phyloP scores from a whole-genome alignment of 1,284 basidiomycete species.

The Xerocomus minutiporus region DNA sequence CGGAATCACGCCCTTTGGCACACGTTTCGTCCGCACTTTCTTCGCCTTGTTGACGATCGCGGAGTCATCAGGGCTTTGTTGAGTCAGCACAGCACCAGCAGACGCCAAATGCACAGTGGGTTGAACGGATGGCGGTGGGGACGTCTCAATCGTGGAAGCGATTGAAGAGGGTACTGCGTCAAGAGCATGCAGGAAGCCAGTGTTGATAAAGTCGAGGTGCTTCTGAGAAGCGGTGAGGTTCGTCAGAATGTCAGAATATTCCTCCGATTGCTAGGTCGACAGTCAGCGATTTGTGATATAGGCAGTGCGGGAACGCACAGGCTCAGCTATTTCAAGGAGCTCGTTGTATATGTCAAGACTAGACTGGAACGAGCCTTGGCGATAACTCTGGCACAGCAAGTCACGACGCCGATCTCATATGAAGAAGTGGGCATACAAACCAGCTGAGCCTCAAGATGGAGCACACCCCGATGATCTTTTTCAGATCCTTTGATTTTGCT shows the following conservation, averaged over 20 bases:
- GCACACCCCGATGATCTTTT: slow-evolving; percentile 56
- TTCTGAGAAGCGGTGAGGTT: slow-evolving; percentile 76
- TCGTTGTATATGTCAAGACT: slow-evolving; percentile 76
- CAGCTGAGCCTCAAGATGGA: slow-evolving; percentile 82
- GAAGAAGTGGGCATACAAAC: slow-evolving; percentile 42
- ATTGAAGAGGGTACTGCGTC: slow-evolving; percentile 51
- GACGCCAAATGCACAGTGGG: slow-evolving; percentile 32
- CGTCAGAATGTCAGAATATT: slow-evolving; percentile 78
- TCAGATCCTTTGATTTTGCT: slow-evolving; percentile 43
- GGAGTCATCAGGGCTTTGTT: slow-evolving; percentile 24
- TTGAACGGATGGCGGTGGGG: slow-evolving; percentile 50
- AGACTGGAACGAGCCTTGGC: slow-evolving; percentile 67
- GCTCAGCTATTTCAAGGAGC: slow-evolving; percentile 68
- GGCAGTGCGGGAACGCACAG: slow-evolving; percentile 44
- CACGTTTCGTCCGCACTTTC: slow-evolving; percentile 59
- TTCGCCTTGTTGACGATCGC: slow-evolving; percentile 34
- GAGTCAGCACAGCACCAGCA: slow-evolving; percentile 30
- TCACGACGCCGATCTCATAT: slow-evolving; percentile 19
- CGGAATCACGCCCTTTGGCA: slow-evolving; percentile 66
- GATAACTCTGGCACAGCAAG: slow-evolving; percentile 55
- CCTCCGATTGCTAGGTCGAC: slow-evolving; percentile 65
- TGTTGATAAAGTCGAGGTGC: slow-evolving; percentile 77
- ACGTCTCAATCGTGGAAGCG: slow-evolving; percentile 52
- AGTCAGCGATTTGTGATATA: slow-evolving; percentile 4
- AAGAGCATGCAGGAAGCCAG: slow-evolving; percentile 61